phyloP scores from a whole-genome alignment of 73 alveolate genomes.

The Halteria grandinella region DNA sequence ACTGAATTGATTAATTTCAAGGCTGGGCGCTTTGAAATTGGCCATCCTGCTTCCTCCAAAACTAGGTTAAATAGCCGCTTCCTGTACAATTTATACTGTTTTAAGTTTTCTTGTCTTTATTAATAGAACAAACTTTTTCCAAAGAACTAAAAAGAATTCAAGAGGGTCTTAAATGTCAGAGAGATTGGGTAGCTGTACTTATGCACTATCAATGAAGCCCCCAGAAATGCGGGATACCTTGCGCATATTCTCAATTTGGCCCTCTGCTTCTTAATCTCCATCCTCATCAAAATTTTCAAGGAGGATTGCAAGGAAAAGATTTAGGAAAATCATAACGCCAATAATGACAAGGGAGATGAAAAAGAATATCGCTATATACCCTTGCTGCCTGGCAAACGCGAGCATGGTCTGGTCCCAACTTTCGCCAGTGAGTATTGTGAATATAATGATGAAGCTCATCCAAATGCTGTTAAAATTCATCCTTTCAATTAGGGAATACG shows the following conservation, averaged over 20 bases:
- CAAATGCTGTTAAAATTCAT: slow-evolving; percentile 57
- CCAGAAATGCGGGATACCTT: no score
- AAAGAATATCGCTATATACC: slow-evolving; percentile 52
- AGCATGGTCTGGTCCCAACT: slow-evolving; percentile 44
- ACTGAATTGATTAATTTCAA: no score
- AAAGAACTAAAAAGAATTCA: no score
- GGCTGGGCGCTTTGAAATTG: no score
- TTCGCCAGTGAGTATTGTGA: slow-evolving; percentile 55
- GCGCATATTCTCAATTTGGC: no score
- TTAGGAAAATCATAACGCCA: slow-evolving; percentile 68
- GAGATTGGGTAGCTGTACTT: no score
- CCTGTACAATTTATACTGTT: no score
- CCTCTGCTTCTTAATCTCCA: background rate
- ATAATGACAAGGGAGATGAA: slow-evolving; percentile 53
- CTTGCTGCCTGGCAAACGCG: slow-evolving; percentile 41
- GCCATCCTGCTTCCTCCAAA: no score
- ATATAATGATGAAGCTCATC: slow-evolving; percentile 33
- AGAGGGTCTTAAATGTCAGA: background rate
- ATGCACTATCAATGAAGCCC: no score
- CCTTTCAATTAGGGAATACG: background rate
- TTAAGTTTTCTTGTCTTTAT: no score
- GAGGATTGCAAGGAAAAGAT: slow-evolving; percentile 76
- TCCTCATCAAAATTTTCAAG: slow-evolving; percentile 60
- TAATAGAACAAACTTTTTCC: no score
- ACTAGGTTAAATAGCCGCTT: no score